Base-by-base conservation (phyloP, 2,329 filamentous ascomycete genomes). In the Diaporthe sp. region DNA sequence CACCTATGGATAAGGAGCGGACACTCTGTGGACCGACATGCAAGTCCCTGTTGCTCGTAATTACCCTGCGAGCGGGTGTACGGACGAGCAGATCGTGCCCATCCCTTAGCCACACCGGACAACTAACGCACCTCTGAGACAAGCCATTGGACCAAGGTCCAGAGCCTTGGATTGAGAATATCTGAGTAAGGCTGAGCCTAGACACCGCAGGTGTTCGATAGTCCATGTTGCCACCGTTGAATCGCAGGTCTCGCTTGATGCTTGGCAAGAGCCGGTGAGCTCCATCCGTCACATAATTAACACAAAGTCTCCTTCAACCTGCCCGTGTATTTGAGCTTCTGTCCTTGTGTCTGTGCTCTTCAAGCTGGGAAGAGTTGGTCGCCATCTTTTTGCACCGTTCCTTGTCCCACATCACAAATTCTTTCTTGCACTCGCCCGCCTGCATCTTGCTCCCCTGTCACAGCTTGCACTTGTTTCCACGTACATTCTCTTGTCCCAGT, bases 151-250 rank as follows among this genome's bases (percentile, higher is more conserved):
- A 44, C 4, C 58, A 28, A 44, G 51, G 65, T 20, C 67, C 60
- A 71, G 60, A 55, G 17, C 9, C 51, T 8, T 31, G 37, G 25
- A 37, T 60, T 22, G 71, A 20, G 49, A 8, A 37, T 22, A 42
- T 42, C 17, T 15, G 31, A 37, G 47, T 49, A 15, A 2, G n/a
- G 15, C 44, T 25, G 53, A 25, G 63, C 39, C 20, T 47, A 6
- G 42, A 28, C n/a, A 60, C 61, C 39, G 44, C 17, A 76, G 60
- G 8, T 17, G 25, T 37, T 60, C 67, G 57, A 76, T 74, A 72
- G 74, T 68, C 25, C 37, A 31, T 74, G 51, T 44, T 61, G 12
- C 34, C 65, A 68, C 44, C 17, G 20, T 28, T 65, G 39, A 67
- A 34, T 53, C 31, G 8, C 22, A 25, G 15, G 17, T n/a, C 37